Conservation (phyloP, 371 early-diverging fungal genomes). For the Lichtheimia ramosa region DNA sequence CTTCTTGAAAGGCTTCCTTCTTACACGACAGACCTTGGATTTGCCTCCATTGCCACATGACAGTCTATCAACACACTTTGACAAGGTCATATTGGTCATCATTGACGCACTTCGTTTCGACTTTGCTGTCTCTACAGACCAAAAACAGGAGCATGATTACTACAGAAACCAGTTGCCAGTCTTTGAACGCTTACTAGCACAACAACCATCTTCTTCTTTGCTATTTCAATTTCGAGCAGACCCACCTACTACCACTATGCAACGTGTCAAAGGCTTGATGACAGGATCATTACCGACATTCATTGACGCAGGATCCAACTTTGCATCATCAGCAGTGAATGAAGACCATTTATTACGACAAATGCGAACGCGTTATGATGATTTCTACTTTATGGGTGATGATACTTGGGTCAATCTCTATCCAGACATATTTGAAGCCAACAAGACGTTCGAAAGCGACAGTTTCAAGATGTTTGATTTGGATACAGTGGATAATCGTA, state of each 20-base stretch:
- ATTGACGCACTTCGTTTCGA: conserved; percentile 95
- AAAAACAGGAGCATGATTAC: conserved; percentile 26
- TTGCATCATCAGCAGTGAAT: conserved; percentile 77
- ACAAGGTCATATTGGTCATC: conserved; percentile 73
- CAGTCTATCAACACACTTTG: conserved; percentile 45
- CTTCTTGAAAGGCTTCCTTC: conserved; percentile 82
- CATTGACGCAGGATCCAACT: conserved; percentile 93
- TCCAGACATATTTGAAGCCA: conserved; percentile 53
- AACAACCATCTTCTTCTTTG: conserved; percentile 64
- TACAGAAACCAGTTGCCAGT: conserved; percentile 81
- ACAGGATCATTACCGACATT: conserved; percentile 92
- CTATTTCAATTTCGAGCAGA: conserved; percentile 89
- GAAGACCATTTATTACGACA: conserved; percentile 85
- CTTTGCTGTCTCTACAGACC: conserved; percentile 32
- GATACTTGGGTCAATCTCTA: conserved; percentile 93
- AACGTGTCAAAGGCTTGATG: conserved; percentile 90
- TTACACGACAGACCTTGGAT: conserved; percentile 75
- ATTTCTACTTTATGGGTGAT: conserved; percentile 80
- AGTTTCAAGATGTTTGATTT: conserved; percentile 93
- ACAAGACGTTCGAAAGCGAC: conserved; percentile 74
- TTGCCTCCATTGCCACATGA: conserved; percentile 32
- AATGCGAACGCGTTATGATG: conserved; percentile 41
- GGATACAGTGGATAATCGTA: conserved; percentile 90
- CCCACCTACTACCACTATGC: conserved; percentile 97
- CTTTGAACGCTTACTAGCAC: conserved; percentile 50